Evolutionary conservation across 352 stramenopile species (phyloP), one percentile per base, ranked within the genome.

Genomic region (Globisporangium echinulatum): DNA sequence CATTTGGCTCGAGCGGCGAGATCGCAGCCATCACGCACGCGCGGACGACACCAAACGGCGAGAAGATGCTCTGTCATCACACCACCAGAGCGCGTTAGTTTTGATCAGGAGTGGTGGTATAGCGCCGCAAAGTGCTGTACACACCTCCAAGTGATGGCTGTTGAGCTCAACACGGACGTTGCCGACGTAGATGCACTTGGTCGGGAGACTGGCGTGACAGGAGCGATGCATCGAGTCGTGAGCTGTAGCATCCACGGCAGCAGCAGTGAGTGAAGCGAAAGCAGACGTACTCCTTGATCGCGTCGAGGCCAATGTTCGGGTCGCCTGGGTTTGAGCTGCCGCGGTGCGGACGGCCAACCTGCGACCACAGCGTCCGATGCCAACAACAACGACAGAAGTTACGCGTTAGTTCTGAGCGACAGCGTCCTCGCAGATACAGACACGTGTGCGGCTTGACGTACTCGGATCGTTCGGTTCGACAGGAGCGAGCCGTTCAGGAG

Each of bases 321-420:
- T 87, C 75, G 8, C 79, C 82, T 4, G 78, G 70, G 49, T 87
- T 84, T 5, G 73, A 73, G 54, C 85, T 90, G 46, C 82, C 82
- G 3, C 82, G 79, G 61, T 88, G 80, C 5, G 82, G 82, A 50
- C 82, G 82, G n/a, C 82, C 82, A 46, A 92, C 82, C 78, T 88
- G 51, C 4, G 44, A 68, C 6, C 48, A 9, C 43, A 64, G 37
- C 5, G 25, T 39, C 46, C 59, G 10, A 42, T 13, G 49, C 19
- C 19, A 40, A 17, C 7, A 54, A 11, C 2, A 43, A 8, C 33
- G 15, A 51, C 38, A 3, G 25, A 33, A 33, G 25, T 3, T 33
- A 33, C 25, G 25, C 25, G 25, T 33, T 33, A 33, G 25, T 33
- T 33, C 25, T 33, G 25, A 33, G 25, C 53, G 19, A 56, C 14